Evolutionary conservation across 495 filamentous ascomycete genomes (phyloP), one percentile per base, ranked within the genome.

Genomic region (Aspergillus ostianus): DNA sequence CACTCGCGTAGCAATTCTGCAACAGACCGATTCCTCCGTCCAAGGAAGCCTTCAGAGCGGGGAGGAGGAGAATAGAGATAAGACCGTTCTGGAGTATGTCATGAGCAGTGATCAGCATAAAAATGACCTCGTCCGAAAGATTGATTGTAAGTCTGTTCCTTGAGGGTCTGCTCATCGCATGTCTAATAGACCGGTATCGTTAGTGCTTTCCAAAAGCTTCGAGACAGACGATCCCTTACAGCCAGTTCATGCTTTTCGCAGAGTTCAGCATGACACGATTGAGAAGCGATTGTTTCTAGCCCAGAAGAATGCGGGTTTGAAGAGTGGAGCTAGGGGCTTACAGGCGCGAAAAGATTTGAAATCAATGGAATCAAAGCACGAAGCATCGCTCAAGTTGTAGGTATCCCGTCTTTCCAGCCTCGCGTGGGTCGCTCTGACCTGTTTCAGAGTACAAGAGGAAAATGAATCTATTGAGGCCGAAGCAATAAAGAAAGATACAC

Each of bases 291-390:
- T 91, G 4, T 87, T 87, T 53, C 77, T 89, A 32, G 81, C 85
- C 6, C 83, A 88, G 60, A 90, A 90, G 63, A 87, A 88, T 64
- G 89, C 89, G n/a, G 76, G 79, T 36, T 64, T 90, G 26, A 78
- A 88, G 54, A 92, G 88, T 63, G 90, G 90, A 19, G 82, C 87
- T 0, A 76, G 90, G 59, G 90, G 90, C 0, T 64, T 87, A 48
- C 83, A 88, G 55, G 90, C 90, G 0, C 77, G 90, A 27, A 93
- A 92, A 66, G 82, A 84, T 3, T 63, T 93, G 46, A 82, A 82
- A 45, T 76, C 81, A 13, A 77, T 85, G 21, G 90, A 94, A 64
- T 82, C 83, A 56, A 80, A 78, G 32, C 70, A 90, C 6, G 80
- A 82, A 26, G 75, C 82, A 15, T 84, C 85, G 10, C 70, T 75